Evolutionary conservation across 306 rosid genomes (phyloP).

Genomic region (Begonia peltatifolia): DNA sequence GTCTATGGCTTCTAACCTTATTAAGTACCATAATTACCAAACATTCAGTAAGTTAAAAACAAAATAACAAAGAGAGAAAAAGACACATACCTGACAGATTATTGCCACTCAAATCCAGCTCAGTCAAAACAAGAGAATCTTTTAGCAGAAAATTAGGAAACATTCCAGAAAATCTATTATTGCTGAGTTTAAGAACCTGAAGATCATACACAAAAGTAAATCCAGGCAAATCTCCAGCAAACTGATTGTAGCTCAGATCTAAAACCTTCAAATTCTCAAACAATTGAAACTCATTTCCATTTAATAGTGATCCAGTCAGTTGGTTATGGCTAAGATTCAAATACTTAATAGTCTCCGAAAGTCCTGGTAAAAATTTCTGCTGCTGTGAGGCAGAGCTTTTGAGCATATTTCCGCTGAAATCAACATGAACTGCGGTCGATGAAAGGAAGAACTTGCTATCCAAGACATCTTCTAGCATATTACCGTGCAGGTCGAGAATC

Average conservation of each 20-base stretch:
- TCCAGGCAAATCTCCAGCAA: slow-evolving; percentile 84
- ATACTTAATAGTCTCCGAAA: slow-evolving; percentile 64
- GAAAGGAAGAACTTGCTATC: slow-evolving; percentile 42
- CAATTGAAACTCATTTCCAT: slow-evolving; percentile 44
- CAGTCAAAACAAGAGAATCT: slow-evolving; percentile 66
- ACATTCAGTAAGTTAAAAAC: too few relatives aligned
- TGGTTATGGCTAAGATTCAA: slow-evolving; percentile 82
- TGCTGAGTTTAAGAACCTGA: slow-evolving; percentile 78
- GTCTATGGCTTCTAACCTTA: too few relatives aligned
- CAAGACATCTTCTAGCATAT: slow-evolving; percentile 66
- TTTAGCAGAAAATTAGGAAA: slow-evolving; percentile 59
- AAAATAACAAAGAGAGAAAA: background rate
- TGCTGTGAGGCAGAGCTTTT: slow-evolving; percentile 39
- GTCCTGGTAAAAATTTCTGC: slow-evolving; percentile 41
- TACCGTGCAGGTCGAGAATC: slow-evolving; percentile 67
- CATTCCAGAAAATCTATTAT: slow-evolving; percentile 72
- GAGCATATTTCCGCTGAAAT: slow-evolving; percentile 70
- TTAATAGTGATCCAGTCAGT: slow-evolving; percentile 60
- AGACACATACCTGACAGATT: slow-evolving; percentile 68
- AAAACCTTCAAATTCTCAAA: slow-evolving; percentile 75
- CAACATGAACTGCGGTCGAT: slow-evolving; percentile 55
- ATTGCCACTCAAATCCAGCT: slow-evolving; percentile 93
- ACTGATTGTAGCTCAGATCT: slow-evolving; percentile 85
- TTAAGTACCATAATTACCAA: too few relatives aligned
- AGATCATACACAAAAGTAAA: slow-evolving; percentile 81